phyloP scores from a whole-genome alignment of 2,329 filamentous ascomycete species.

The Aureobasidium lini region DNA sequence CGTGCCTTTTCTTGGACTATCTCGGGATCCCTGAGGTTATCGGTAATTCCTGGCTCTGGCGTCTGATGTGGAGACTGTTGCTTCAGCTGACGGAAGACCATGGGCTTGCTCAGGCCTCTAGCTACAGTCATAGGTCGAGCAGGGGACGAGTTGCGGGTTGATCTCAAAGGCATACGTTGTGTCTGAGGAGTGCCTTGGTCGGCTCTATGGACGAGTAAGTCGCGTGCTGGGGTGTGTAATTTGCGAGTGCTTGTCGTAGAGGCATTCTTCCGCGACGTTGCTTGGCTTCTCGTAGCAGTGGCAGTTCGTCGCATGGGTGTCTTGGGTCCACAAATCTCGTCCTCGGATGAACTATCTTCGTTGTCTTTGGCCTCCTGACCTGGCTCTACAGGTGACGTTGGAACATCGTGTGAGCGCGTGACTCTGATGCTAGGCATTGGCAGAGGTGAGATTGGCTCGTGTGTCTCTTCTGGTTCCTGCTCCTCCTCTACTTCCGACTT shows the following conservation, averaged over 20 bases:
- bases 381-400: not conserved
- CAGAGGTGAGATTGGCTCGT: no score
- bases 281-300: not conserved
- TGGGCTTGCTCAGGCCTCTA: constrained; percentile 9
- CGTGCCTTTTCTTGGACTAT: not conserved
- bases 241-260: not conserved
- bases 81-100: constrained; percentile 16
- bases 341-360: constrained; percentile 10
- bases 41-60: not conserved
- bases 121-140: constrained; percentile 16
- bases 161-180: constrained; percentile 15
- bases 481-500: no score
- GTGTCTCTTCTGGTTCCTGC: no score
- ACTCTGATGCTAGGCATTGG: not conserved
- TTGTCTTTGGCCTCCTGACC: not conserved
- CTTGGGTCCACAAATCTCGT: constrained; percentile 18
- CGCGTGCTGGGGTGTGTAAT: constrained; percentile 10
- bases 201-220: constrained; percentile 1
- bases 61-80: constrained; percentile 1
- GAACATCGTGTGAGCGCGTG: not conserved
- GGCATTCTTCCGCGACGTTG: not conserved
- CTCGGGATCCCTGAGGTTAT: not conserved
- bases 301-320: constrained; percentile 14
- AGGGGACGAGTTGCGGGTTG: constrained; percentile 3
- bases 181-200: constrained; percentile 14